These are phyloP conservation scores for Leccinum subrobustum DNA, from an alignment of 1,284 basidiomycete species.

Conservation along the genomic window DNA sequence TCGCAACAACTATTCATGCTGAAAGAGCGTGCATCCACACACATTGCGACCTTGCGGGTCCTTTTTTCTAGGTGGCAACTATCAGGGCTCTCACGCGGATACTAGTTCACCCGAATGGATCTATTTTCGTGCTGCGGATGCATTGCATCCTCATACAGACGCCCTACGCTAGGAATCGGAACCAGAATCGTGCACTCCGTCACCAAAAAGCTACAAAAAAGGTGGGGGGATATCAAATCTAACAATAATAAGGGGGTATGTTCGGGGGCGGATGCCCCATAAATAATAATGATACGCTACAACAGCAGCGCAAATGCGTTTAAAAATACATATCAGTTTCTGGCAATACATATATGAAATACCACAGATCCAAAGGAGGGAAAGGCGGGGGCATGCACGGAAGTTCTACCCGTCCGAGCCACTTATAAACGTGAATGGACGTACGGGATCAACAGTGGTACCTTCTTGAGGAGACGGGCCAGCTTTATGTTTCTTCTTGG, in stretches of 20 bases:
- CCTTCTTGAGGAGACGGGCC: constrained; percentile 26
- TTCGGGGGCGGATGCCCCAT: constrained; percentile 7
- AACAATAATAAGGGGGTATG: constrained; percentile 16
- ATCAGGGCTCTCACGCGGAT: constrained; percentile 13
- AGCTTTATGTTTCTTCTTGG: constrained; percentile 43
- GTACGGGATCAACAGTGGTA: constrained; percentile 29
- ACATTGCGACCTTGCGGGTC: not conserved
- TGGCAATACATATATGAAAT: constrained; percentile 27
- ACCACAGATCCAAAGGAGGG: constrained; percentile 9
- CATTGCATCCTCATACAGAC: not conserved
- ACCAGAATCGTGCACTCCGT: not conserved
- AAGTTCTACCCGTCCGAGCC: constrained; percentile 27
- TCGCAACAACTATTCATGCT: constrained; percentile 17
- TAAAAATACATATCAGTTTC: constrained; percentile 30
- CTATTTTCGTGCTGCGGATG: not conserved
- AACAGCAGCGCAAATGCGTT: constrained; percentile 11
- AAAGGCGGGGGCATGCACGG: constrained; percentile 4
- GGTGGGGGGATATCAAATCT: constrained; percentile 15
- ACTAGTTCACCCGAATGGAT: not conserved
- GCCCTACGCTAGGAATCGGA: not conserved
- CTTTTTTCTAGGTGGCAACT: not conserved
- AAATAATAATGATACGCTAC: constrained; percentile 21
- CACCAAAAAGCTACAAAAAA: constrained; percentile 20
- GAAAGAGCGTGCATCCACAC: not conserved
- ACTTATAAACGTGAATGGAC: constrained; percentile 35